phyloP scores from a whole-genome alignment of 805 yeast genomes.

The Sugiyamaella qingdaonensis region DNA sequence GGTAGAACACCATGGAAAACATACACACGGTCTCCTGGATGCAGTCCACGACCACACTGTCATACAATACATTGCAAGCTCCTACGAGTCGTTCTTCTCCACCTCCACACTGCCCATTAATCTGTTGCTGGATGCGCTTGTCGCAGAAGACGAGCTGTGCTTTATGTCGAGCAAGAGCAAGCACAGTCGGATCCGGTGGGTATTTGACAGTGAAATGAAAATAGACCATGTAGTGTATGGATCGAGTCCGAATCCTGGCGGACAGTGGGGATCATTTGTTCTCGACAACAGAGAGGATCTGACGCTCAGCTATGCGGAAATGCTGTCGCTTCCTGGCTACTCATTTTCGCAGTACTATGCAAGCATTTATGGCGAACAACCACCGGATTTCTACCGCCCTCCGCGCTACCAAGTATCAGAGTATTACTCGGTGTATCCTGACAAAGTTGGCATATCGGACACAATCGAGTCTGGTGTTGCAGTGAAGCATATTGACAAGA shows the following conservation, averaged over 20 bases:
- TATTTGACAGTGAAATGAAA: slow-evolving; percentile 9
- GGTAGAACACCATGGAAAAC: neutral
- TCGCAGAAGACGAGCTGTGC: slow-evolving; percentile 26
- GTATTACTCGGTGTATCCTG: slow-evolving; percentile 27
- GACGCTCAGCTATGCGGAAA: slow-evolving; percentile 31
- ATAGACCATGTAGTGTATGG: slow-evolving; percentile 27
- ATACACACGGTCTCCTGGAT: slow-evolving; percentile 13
- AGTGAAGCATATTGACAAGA: slow-evolving; percentile 1
- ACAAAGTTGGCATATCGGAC: slow-evolving; percentile 23
- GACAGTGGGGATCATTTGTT: slow-evolving; percentile 31
- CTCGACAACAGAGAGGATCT: slow-evolving; percentile 18
- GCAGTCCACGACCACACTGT: slow-evolving; percentile 22
- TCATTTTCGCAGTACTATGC: slow-evolving; percentile 24
- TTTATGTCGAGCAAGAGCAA: slow-evolving; percentile 16
- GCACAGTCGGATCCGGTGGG: slow-evolving; percentile 29
- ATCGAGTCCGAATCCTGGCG: slow-evolving; percentile 26
- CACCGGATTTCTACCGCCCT: slow-evolving; percentile 27
- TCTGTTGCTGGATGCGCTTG: slow-evolving; percentile 27
- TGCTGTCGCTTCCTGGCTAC: slow-evolving; percentile 33
- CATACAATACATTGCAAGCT: slow-evolving; percentile 19
- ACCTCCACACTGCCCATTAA: slow-evolving; percentile 24
- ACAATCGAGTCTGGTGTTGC: slow-evolving; percentile 19
- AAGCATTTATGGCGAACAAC: slow-evolving; percentile 8
- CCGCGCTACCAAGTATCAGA: slow-evolving; percentile 26
- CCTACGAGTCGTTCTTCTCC: slow-evolving; percentile 19